Conservation (phyloP, 192 early-diverging fungal species). For the Coemansia erecta region DNA sequence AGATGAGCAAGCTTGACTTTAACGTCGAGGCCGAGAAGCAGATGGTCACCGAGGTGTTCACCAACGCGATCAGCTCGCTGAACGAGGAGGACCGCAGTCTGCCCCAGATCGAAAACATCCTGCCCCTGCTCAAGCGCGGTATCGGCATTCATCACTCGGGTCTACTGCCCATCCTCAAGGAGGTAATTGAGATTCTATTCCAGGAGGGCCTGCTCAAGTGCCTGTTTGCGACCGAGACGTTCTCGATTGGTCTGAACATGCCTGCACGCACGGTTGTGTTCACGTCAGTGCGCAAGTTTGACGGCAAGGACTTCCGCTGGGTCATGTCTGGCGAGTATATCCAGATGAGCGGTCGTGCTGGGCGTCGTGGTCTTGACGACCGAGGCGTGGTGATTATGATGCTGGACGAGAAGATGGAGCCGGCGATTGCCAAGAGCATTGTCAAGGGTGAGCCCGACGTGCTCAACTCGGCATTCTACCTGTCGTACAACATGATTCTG, state of each 20-base stretch:
- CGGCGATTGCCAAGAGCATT: slow-evolving; percentile 88
- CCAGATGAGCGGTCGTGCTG: slow-evolving; percentile 98
- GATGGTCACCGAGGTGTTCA: slow-evolving; percentile 80
- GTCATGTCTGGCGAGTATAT: slow-evolving; percentile 95
- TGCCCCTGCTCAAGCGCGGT: slow-evolving; percentile 87
- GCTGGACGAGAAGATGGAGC: slow-evolving; percentile 95
- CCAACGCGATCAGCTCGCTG: slow-evolving; percentile 80
- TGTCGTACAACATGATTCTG: slow-evolving; percentile 96
- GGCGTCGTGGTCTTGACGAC: slow-evolving; percentile 94
- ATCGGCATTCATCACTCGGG: slow-evolving; percentile 98
- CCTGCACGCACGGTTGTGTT: slow-evolving; percentile 98
- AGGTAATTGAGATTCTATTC: slow-evolving; percentile 96
- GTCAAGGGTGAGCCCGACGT: slow-evolving; percentile 80
- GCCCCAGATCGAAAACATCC: slow-evolving; percentile 90
- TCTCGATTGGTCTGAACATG: slow-evolving; percentile 99
- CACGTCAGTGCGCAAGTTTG: slow-evolving; percentile 87
- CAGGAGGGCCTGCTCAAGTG: slow-evolving; percentile 96
- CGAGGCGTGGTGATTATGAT: slow-evolving; percentile 96
- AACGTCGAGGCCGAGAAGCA: slow-evolving; percentile 81
- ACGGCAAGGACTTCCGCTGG: slow-evolving; percentile 84
- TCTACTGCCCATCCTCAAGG: slow-evolving; percentile 92
- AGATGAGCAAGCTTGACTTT: slow-evolving; percentile 91
- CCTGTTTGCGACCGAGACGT: slow-evolving; percentile 99
- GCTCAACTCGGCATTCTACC: slow-evolving; percentile 93
- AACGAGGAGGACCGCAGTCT: slow-evolving; percentile 86